Conservation (phyloP, 305 asterid genomes). For the Andrographis paniculata region DNA sequence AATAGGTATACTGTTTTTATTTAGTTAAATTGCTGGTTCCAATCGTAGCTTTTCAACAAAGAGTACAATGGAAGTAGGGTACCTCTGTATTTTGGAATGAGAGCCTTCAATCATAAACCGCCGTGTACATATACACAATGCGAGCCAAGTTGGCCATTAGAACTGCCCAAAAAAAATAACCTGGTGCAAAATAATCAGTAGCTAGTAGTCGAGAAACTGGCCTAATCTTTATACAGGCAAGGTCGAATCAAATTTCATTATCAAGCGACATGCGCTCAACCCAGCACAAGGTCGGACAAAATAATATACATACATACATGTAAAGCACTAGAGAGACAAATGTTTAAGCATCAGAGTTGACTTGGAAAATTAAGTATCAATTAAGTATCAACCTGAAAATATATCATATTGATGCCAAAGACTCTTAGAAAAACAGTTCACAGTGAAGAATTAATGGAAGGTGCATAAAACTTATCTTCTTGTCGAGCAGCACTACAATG, state of each 20-base stretch:
- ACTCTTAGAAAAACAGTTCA: neutral
- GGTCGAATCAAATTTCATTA: conserved; percentile 84
- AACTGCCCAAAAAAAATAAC: conserved; percentile 93
- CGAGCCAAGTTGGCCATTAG: conserved; percentile 86
- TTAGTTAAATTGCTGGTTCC: neutral
- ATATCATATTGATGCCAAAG: neutral
- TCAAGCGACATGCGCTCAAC: conserved; percentile 84
- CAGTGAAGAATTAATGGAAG: too few species aligned
- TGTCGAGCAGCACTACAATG: too few species aligned
- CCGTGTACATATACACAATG: conserved; percentile 91
- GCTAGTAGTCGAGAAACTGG: conserved; percentile 92
- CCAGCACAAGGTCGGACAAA: conserved; percentile 79
- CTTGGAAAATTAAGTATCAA: neutral
- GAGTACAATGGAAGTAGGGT: neutral
- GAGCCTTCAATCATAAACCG: conserved; percentile 93
- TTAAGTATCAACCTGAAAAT: neutral
- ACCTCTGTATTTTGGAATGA: conserved; percentile 95
- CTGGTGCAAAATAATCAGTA: conserved; percentile 88
- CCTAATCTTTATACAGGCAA: conserved; percentile 73
- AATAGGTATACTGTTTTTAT: too few species aligned
- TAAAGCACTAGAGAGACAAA: neutral
- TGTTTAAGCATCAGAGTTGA: neutral
- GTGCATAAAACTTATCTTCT: too few species aligned
- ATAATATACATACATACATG: neutral
- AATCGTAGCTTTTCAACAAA: neutral